Conservation (phyloP, 2,329 filamentous ascomycete genomes). For the Colletotrichum sp. region DNA sequence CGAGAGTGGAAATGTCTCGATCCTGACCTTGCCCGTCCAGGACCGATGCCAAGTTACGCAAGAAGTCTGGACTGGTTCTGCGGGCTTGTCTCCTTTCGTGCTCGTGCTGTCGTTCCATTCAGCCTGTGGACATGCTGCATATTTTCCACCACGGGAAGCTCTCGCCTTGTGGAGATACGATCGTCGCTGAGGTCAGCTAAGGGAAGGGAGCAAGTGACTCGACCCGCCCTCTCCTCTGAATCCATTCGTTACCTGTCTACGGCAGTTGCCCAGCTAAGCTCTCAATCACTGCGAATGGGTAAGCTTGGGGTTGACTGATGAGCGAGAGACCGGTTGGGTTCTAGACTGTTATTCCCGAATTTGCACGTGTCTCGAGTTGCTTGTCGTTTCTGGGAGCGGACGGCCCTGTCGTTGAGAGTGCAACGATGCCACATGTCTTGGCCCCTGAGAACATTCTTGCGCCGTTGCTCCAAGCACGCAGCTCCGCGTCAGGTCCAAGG, state of each 20-base stretch:
- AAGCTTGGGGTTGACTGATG: not conserved
- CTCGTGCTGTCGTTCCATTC: not conserved
- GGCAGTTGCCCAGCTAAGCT: not conserved
- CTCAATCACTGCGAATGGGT: not conserved
- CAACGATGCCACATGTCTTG: not conserved
- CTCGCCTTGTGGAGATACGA: not conserved
- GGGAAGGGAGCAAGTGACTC: not conserved
- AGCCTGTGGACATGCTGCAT: not conserved
- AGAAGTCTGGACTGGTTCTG: not conserved
- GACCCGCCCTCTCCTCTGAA: not conserved
- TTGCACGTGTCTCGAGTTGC: not conserved
- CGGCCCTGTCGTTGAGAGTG: not conserved
- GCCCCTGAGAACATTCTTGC: not conserved
- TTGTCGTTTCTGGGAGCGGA: not conserved
- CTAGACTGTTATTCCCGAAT: not conserved
- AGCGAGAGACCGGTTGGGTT: not conserved
- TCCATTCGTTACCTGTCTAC: not conserved
- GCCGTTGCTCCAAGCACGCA: not conserved
- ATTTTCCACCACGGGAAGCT: not conserved
- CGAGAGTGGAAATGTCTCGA: not conserved
- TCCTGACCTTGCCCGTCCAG: not conserved
- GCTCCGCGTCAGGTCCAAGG: not conserved
- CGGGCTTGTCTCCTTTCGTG: not conserved
- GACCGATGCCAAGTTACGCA: not conserved
- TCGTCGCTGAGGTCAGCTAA: not conserved